phyloP scores from a whole-genome alignment of 2,329 filamentous ascomycete species.

The Penicillium sp. region DNA sequence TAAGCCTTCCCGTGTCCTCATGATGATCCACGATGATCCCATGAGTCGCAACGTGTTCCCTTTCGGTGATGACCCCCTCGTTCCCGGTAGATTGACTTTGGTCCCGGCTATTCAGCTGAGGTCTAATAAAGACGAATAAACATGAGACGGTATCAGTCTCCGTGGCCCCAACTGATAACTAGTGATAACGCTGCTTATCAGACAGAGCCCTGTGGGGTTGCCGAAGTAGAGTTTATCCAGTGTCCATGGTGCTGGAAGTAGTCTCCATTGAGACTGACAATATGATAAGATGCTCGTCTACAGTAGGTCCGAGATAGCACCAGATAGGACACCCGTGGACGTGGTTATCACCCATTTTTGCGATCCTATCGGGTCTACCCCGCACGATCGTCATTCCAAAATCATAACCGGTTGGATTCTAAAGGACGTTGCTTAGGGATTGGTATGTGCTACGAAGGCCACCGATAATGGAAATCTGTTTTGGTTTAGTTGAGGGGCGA shows the following conservation, averaged over 20 bases:
- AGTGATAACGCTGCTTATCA: neutral
- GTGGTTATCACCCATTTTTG: slow-evolving; percentile 10
- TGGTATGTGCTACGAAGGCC: slow-evolving; percentile 1
- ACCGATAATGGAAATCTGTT: slow-evolving; percentile 13
- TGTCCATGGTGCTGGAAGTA: neutral
- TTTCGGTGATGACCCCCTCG: neutral
- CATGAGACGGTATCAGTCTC: slow-evolving; percentile 1
- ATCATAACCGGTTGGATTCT: slow-evolving; percentile 6
- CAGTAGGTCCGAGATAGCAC: slow-evolving; percentile 4
- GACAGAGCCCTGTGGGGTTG: neutral
- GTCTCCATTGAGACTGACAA: neutral
- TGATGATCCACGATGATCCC: slow-evolving; percentile 7
- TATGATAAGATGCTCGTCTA: neutral
- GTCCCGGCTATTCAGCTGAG: neutral
- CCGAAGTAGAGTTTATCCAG: neutral
- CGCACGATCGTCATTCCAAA: slow-evolving; percentile 23
- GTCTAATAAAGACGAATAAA: neutral
- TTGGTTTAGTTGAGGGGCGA: neutral
- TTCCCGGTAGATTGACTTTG: neutral
- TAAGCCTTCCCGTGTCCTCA: neutral
- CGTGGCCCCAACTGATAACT: neutral
- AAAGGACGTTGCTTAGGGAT: neutral
- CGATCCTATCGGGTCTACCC: slow-evolving; percentile 15
- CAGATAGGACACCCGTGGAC: neutral
- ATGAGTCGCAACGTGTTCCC: slow-evolving; percentile 15